phyloP scores from a whole-genome alignment of 1,284 basidiomycete genomes.

The Neotropicomus parvogracilis region DNA sequence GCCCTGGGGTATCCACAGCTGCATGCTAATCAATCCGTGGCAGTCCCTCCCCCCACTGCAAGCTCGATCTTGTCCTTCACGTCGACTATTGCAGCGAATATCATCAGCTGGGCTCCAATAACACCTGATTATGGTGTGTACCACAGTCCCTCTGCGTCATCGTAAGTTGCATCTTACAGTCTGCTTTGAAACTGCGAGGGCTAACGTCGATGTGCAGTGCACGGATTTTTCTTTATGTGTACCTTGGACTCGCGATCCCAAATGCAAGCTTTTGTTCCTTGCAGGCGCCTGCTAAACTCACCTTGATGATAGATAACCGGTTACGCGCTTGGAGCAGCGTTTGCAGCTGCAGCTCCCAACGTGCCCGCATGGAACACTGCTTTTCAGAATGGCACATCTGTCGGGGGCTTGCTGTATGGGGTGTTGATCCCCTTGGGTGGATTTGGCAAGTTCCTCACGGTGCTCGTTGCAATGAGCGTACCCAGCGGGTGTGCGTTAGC shows the following conservation, averaged over 20 bases:
- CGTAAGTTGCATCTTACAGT: constrained; percentile 33
- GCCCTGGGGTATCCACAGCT: constrained; percentile 46
- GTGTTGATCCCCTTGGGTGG: constrained; percentile 49
- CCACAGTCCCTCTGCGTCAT: constrained; percentile 47
- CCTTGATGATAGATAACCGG: constrained; percentile 44
- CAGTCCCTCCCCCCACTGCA: constrained; percentile 31
- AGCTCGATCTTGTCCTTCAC: constrained; percentile 40
- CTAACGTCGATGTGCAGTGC: constrained; percentile 29
- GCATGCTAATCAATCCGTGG: constrained; percentile 28
- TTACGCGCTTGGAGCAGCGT: constrained; percentile 63
- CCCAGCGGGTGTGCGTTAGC: constrained; percentile 62
- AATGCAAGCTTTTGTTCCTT: constrained; percentile 39
- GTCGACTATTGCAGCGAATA: constrained; percentile 41
- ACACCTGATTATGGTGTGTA: constrained; percentile 61
- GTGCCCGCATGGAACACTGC: constrained; percentile 58
- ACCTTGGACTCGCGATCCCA: constrained; percentile 59
- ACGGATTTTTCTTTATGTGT: constrained; percentile 61
- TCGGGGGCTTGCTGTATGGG: constrained; percentile 55
- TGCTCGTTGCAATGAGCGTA: constrained; percentile 46
- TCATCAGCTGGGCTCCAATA: constrained; percentile 53
- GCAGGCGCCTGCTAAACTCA: constrained; percentile 1
- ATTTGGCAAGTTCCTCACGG: constrained; percentile 54
- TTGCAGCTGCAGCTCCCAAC: constrained; percentile 53
- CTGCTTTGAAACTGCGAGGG: not conserved
- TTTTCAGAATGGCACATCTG: constrained; percentile 51